A percentile compares a stretch with the other conserved stretches of the same genome.
Conservation (phyloP, 225 moss, liverwort and hornwort species). For the Neckera pumila region DNA sequence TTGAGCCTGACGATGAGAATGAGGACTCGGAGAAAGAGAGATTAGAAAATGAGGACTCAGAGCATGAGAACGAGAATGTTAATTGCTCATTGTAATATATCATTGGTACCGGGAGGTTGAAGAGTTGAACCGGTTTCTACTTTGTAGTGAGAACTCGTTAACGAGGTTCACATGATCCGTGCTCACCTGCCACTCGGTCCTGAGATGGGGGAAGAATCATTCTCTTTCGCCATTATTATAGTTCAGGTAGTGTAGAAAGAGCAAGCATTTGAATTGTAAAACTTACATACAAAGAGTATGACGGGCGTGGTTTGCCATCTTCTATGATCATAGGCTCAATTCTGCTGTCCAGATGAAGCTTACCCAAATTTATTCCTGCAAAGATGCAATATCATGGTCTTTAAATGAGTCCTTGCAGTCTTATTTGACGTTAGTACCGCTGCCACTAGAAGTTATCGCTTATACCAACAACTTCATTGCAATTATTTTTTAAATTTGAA, state of each 20-base stretch:
- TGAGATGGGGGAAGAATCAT: constrained; percentile 12
- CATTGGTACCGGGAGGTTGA: background rate
- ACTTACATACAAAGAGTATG: constrained; percentile 10
- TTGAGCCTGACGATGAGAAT: constrained; percentile 42
- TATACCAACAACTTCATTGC: background rate
- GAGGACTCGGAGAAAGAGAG: constrained; percentile 18
- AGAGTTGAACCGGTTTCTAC: background rate
- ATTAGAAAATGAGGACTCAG: constrained; percentile 8
- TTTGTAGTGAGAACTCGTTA: background rate
- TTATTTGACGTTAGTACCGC: background rate
- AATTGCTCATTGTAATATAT: constrained; percentile 18
- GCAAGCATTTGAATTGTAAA: constrained; percentile 24
- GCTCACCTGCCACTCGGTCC: constrained; percentile 40
- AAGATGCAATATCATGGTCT: background rate
- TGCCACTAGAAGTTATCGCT: background rate
- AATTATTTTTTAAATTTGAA: background rate
- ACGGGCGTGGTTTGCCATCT: constrained; percentile 6
- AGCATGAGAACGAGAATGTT: constrained; percentile 3
- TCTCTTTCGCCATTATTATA: constrained; percentile 17
- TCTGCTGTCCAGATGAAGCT: background rate
- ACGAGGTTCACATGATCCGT: constrained; percentile 1
- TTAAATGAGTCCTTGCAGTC: background rate
- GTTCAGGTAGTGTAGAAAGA: constrained; percentile 37
- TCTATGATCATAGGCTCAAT: background rate
- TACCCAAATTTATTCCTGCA: background rate